These are phyloP conservation scores for Fusarium newnesense DNA, from an alignment of 2,329 filamentous ascomycete genomes.

Conservation along the genomic window DNA sequence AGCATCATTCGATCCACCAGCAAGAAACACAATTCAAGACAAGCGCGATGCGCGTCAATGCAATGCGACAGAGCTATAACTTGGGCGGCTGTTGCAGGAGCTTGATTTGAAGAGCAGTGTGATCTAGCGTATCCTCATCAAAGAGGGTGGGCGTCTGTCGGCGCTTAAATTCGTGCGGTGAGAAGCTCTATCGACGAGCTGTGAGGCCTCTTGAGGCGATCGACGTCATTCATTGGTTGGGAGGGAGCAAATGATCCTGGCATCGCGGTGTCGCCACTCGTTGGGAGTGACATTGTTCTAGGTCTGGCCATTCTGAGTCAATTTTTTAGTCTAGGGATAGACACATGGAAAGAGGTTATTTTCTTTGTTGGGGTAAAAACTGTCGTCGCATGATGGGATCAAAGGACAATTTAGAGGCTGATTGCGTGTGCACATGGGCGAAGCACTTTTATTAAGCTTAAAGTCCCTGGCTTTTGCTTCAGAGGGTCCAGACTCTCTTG, in stretches of 20 bases:
- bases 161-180: conserved; percentile 40
- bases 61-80: conserved; percentile 1
- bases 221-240: conserved; percentile 42
- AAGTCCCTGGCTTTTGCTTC: conserved; percentile 13
- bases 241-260: conserved; percentile 19
- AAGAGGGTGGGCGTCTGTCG: conserved; percentile 37
- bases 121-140: conserved; percentile 8
- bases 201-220: conserved; percentile 42
- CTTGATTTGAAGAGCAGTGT: conserved; percentile 28
- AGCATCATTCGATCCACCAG: conserved; percentile 22
- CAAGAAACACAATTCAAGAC: conserved; percentile 11
- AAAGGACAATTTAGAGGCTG: neutral
- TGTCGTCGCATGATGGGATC: neutral
- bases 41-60: conserved; percentile 40
- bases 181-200: conserved; percentile 12
- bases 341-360: neutral
- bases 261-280: conserved; percentile 30
- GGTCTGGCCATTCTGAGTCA: conserved; percentile 3
- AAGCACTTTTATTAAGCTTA: conserved; percentile 35
- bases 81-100: conserved; percentile 18
- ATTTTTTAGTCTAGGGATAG: neutral
- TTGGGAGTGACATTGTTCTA: conserved; percentile 1
- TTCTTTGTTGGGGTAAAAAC: neutral
- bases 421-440: conserved; percentile 33
- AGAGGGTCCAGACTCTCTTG: conserved; percentile 10